Percentiles rank a stretch among this genome's conserved stretches.
phyloP scores from a whole-genome alignment of 352 stramenopile genomes.

The Pythium utonaiense region DNA sequence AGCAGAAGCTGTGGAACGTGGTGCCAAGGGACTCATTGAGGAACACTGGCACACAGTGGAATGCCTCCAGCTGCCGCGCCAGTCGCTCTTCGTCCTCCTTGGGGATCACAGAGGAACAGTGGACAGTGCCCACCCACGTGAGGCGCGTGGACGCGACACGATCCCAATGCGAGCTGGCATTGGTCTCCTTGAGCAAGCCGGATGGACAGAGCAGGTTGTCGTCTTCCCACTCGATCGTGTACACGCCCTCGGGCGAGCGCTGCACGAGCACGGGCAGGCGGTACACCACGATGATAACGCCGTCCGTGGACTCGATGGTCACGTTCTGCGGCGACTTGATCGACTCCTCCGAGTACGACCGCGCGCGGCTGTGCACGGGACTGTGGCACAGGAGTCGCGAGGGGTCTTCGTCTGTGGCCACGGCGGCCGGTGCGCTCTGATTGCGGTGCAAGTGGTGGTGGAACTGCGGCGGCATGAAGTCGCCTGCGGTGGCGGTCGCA shows the following conservation, averaged over 20 bases:
- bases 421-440: constrained; percentile 21
- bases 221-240: constrained; percentile 85
- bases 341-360: constrained; percentile 56
- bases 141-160: constrained; percentile 74
- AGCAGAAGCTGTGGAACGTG: constrained; percentile 95
- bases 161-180: constrained; percentile 53
- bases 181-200: constrained; percentile 69
- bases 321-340: constrained; percentile 71
- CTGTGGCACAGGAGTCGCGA: constrained; percentile 32
- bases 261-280: constrained; percentile 94
- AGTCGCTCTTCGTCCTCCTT: constrained; percentile 82
- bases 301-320: constrained; percentile 92
- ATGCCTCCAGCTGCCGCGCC: constrained; percentile 74
- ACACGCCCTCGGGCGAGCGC: constrained; percentile 56
- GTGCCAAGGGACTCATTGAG: constrained; percentile 79
- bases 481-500: not conserved
- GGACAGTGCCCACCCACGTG: constrained; percentile 83
- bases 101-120: constrained; percentile 70
- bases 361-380: constrained; percentile 37
- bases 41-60: constrained; percentile 98
- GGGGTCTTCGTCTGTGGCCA: constrained; percentile 16
- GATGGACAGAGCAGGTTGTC: constrained; percentile 86
- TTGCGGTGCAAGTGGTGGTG: constrained; percentile 22
- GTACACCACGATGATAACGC: constrained; percentile 96
- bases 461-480: constrained; percentile 18